Evolutionary conservation across 768 basidiomycete genomes (phyloP).

Genomic region (Mrakia frigida): DNA sequence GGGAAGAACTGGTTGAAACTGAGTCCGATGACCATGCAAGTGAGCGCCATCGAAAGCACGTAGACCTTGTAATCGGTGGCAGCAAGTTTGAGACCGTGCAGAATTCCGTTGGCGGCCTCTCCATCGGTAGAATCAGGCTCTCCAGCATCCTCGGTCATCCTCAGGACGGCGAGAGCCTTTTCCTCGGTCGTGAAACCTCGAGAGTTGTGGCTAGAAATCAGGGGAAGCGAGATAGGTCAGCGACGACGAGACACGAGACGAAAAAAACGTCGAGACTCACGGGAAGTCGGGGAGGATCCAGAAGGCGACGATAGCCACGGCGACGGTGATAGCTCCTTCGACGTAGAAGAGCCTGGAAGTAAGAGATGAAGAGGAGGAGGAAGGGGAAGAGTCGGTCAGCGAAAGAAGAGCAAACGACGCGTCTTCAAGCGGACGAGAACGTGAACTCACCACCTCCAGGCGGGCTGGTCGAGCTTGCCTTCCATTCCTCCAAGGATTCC

Average conservation of each 20-base stretch:
- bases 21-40: constrained; percentile 27
- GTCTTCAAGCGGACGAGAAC: not conserved
- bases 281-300: constrained; percentile 37
- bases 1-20: constrained; percentile 36
- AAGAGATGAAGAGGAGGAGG: constrained; percentile 22
- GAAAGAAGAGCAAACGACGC: too few relatives aligned
- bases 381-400: constrained; percentile 28
- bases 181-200: constrained; percentile 42
- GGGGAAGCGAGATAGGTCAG: constrained; percentile 49
- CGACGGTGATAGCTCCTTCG: constrained; percentile 64
- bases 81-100: not conserved
- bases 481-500: constrained; percentile 69
- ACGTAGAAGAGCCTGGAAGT: constrained; percentile 66
- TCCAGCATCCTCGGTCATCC: constrained; percentile 45
- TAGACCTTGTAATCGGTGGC: constrained; percentile 13
- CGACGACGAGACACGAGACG: constrained; percentile 41
- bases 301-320: constrained; percentile 55
- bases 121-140: not conserved
- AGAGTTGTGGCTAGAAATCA: constrained; percentile 49
- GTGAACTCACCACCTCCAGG: constrained; percentile 59
- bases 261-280: too few relatives aligned
- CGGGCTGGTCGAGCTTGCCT: constrained; percentile 59
- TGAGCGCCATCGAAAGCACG: constrained; percentile 16
- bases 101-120: not conserved
- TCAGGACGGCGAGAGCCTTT: constrained; percentile 40